Evolutionary conservation across 805 yeast species (phyloP), one percentile per base, ranked within the genome.

Genomic region (Spathaspora girioi): DNA sequence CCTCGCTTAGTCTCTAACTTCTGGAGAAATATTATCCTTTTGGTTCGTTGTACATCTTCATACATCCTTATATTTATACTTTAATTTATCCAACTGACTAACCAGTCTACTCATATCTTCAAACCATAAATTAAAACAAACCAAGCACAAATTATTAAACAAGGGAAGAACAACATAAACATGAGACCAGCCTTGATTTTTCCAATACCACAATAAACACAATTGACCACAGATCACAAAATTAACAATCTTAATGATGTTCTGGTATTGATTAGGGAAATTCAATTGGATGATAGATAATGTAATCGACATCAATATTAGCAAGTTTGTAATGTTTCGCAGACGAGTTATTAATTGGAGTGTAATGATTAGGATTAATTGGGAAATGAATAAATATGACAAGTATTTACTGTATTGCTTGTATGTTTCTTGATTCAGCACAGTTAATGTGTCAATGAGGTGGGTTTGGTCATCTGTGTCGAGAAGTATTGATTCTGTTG

Each of bases 31-130:
- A n/a, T n/a, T n/a, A n/a, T n/a, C n/a, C n/a, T n/a, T n/a, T n/a
- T n/a, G 10, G 35, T 31, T 11, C n/a, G 10, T 31, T 14, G 35
- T 31, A 31, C 12, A 5, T 35, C 40, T 14, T 43, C 46, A 56
- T 10, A 56, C 63, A 42, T 51, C 49, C 47, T 60, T 61, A 47
- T 51, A 61, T 43, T 59, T 60, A 46, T 60, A 60, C 38, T 53
- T 59, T 44, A 60, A 47, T 6, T 32, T 38, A 11, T 46, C 40
- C 46, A 61, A 52, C 14, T 54, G 15, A 3, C 48, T 43, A 12
- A 61, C 52, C 26, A 53, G 52, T 17, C 46, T 23, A 19, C 43
- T 43, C n/a, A 52, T 48, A 15, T 42, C 38, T 9, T 35, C 18
- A 43, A 50, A 51, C 59, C 59, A 55, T 17, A 31, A 29, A 3